These are phyloP conservation scores for Bromus sterilis DNA, from an alignment of 176 grass and related monocot species.

Conservation along the genomic window DNA sequence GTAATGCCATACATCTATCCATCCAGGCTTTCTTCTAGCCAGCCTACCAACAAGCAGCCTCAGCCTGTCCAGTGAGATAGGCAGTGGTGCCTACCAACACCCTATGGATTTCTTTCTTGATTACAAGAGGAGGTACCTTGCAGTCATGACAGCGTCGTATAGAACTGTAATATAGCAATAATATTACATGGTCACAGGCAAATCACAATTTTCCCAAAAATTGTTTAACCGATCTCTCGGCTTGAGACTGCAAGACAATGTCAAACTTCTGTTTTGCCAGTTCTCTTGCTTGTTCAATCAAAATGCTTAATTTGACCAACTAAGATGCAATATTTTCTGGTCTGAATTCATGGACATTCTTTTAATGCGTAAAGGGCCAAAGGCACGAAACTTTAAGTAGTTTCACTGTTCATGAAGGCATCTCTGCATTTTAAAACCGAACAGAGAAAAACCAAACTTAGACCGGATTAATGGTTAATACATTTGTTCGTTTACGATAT, in stretches of 20 bases:
- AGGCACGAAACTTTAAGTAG: background rate
- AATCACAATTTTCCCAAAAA: too few species aligned
- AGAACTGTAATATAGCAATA: background rate
- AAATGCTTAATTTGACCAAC: background rate
- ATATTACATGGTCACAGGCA: background rate
- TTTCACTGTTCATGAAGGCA: background rate
- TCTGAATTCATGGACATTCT: background rate
- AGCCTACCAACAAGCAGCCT: background rate
- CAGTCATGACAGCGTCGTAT: background rate
- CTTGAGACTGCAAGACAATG: background rate
- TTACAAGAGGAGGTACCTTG: background rate
- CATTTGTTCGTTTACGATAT: too few species aligned
- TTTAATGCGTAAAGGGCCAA: background rate
- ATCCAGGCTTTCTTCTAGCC: background rate
- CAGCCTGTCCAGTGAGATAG: background rate
- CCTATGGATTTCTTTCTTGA: background rate
- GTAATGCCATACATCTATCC: background rate
- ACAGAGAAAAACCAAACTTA: too few species aligned
- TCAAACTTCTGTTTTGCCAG: background rate
- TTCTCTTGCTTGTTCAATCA: background rate
- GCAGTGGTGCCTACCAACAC: background rate
- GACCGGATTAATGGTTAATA: too few species aligned
- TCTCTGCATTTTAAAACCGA: too few species aligned
- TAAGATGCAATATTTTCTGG: background rate
- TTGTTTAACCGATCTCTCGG: background rate